A percentile compares a stretch with the other conserved stretches of the same genome.
These are phyloP conservation scores for Trichophyton schoenleinii DNA, from an alignment of 2,329 filamentous ascomycete species.

Conservation along the genomic window DNA sequence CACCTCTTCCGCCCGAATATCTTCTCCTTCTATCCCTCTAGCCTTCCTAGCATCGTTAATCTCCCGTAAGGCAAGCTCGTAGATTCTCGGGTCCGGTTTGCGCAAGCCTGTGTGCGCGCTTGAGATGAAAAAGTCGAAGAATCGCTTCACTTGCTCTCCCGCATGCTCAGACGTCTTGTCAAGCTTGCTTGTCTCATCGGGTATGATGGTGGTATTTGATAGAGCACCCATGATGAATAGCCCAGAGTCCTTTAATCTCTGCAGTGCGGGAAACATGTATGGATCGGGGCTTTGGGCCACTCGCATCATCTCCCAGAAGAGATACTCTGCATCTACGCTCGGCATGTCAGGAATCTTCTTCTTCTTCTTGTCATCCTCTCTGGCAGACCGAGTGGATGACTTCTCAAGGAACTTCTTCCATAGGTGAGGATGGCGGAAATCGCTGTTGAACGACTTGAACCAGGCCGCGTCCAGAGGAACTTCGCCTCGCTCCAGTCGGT, in stretches of 20 bases:
- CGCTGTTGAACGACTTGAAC: constrained; percentile 61
- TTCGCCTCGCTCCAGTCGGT: constrained; percentile 72
- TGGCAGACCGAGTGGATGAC: background rate
- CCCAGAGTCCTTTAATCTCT: constrained; percentile 51
- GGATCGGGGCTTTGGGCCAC: constrained; percentile 59
- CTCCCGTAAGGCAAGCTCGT: constrained; percentile 56
- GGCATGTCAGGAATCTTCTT: constrained; percentile 44
- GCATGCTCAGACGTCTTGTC: constrained; percentile 15
- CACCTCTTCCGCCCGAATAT: constrained; percentile 54
- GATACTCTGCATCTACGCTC: constrained; percentile 57
- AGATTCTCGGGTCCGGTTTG: constrained; percentile 77
- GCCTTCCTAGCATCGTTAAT: constrained; percentile 51
- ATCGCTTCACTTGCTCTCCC: constrained; percentile 45
- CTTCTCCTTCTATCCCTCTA: constrained; percentile 39
- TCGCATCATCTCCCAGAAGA: constrained; percentile 90
- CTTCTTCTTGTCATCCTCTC: constrained; percentile 7
- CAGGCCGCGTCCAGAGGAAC: constrained; percentile 62
- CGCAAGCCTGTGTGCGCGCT: constrained; percentile 76
- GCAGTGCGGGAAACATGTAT: constrained; percentile 74
- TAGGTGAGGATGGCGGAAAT: constrained; percentile 53
- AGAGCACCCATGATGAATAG: constrained; percentile 66
- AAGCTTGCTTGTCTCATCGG: constrained; percentile 41
- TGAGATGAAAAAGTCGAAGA: constrained; percentile 81
- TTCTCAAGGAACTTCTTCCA: constrained; percentile 52
- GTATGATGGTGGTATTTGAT: constrained; percentile 84